These are phyloP conservation scores for Sarocladium brachiariae DNA, from an alignment of 2,329 filamentous ascomycete genomes.

Conservation along the genomic window DNA sequence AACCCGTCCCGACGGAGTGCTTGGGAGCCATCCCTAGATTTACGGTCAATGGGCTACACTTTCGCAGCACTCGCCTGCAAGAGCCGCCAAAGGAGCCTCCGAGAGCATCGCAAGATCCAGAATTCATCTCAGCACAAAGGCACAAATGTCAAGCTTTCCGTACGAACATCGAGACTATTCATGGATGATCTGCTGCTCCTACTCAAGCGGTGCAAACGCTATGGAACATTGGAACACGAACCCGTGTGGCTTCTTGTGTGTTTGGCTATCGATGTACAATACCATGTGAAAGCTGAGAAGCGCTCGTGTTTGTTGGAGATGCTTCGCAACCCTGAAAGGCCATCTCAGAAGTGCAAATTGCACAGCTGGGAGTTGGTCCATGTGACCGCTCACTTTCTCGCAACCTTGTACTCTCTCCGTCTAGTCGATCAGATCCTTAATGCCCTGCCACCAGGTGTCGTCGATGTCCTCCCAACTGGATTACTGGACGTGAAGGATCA, in stretches of 20 bases:
- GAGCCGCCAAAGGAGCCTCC: not conserved
- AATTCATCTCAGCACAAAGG: slow-evolving; percentile 20
- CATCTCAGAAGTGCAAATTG: not conserved
- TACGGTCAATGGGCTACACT: slow-evolving; percentile 50
- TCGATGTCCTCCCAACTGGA: slow-evolving; percentile 11
- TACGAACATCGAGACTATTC: not conserved
- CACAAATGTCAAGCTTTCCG: slow-evolving; percentile 15
- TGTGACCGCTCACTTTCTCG: slow-evolving; percentile 53
- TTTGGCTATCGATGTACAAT: not conserved
- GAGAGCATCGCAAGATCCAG: slow-evolving; percentile 6
- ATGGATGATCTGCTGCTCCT: slow-evolving; percentile 16
- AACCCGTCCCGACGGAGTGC: slow-evolving; percentile 46
- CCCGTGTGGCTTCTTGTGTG: not conserved
- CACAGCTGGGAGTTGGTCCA: slow-evolving; percentile 49
- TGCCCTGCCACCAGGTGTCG: not conserved
- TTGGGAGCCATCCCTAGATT: slow-evolving; percentile 45
- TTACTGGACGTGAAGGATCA: not conserved
- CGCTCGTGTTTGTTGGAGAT: not conserved
- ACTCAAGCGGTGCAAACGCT: slow-evolving; percentile 11
- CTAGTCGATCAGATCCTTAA: slow-evolving; percentile 1
- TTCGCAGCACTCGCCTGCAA: not conserved
- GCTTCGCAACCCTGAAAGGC: not conserved
- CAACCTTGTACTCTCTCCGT: slow-evolving; percentile 54
- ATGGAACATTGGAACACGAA: not conserved
- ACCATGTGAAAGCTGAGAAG: not conserved